A percentile compares a stretch with the other conserved stretches of the same genome.
Conservation (phyloP, 2,329 filamentous ascomycete genomes). For the Neurospora sp. region DNA sequence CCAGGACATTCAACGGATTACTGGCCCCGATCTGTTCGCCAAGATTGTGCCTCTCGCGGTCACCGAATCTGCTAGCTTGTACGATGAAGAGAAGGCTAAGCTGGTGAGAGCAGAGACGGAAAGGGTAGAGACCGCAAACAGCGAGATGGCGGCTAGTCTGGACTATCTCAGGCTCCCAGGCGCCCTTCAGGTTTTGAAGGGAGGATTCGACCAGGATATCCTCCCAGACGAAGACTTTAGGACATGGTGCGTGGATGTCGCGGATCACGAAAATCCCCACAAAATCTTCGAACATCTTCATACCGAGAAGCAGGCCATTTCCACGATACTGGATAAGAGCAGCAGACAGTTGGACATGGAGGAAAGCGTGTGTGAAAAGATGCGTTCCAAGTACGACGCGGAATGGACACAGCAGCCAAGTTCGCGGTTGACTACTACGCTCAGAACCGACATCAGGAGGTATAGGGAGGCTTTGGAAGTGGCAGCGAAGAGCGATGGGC, state of each 20-base stretch:
- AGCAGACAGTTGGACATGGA: conserved; percentile 91
- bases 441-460: conserved; percentile 77
- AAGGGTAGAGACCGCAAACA: conserved; percentile 82
- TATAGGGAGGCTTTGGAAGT: conserved; percentile 87
- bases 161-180: conserved; percentile 88
- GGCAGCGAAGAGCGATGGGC: conserved; percentile 74
- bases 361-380: conserved; percentile 97
- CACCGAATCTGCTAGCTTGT: conserved; percentile 91
- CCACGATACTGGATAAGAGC: conserved; percentile 64
- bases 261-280: conserved; percentile 70
- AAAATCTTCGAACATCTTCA: conserved; percentile 71
- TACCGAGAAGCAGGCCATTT: conserved; percentile 66
- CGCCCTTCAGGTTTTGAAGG: conserved; percentile 84
- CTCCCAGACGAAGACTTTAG: conserved; percentile 84
- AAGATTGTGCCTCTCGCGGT: conserved; percentile 95
- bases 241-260: conserved; percentile 88
- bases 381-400: conserved; percentile 90
- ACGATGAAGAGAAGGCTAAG: conserved; percentile 98
- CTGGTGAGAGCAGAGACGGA: conserved; percentile 88
- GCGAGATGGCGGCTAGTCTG: conserved; percentile 90
- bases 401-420: conserved; percentile 98
- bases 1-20: conserved; percentile 94
- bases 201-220: conserved; percentile 82
- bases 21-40: conserved; percentile 91
- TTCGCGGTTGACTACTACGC: conserved; percentile 74